Evolutionary conservation across 208 protist species (phyloP), one percentile per base, ranked within the genome.

Genomic region (Trichomonas tenax): DNA sequence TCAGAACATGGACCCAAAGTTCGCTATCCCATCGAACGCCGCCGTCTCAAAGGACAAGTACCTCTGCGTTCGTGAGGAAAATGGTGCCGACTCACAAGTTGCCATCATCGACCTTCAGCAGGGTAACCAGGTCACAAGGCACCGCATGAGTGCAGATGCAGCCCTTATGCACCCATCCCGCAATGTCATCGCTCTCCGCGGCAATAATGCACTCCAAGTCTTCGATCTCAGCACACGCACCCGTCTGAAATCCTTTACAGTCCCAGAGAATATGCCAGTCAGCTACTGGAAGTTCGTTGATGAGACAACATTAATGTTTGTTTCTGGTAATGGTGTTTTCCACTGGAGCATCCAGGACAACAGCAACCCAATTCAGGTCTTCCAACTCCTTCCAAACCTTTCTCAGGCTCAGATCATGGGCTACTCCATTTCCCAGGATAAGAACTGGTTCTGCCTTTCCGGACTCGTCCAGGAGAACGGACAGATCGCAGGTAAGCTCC

Each of bases 121-220:
- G 17, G 45, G 45, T 44, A 93, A 93, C 44, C 41, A 51, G 4
- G 44, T 93, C 44, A 93, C 86, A 48, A 48, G 36, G 8, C 86
- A 93, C 31, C 45, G 46, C 21, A 93, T 58, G 44, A 93, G 17
- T 10, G 86, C 86, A 4, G 86, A 93, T 51, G 26, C 86, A 58
- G 86, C 86, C 26, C 40, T 93, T 51, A 93, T 93, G 86, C 86
- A 93, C 15, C 86, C 86, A 93, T 93, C 86, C n/a, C 86, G 86
- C 26, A 93, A 51, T 6, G 36, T 93, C 38, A 93, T 93, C 46
- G 86, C 86, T 93, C 26, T 93, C 10, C 23, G 86, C n/a, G 86
- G 86, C 15, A 44, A 17, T 8, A 44, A 34, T 51, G 44, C 44
- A 38, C 17, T 93, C 10, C 86, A 93, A 93, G 86, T 93, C 31